Conservation (phyloP, 2,329 filamentous ascomycete species). For the Exophiala aquamarina region DNA sequence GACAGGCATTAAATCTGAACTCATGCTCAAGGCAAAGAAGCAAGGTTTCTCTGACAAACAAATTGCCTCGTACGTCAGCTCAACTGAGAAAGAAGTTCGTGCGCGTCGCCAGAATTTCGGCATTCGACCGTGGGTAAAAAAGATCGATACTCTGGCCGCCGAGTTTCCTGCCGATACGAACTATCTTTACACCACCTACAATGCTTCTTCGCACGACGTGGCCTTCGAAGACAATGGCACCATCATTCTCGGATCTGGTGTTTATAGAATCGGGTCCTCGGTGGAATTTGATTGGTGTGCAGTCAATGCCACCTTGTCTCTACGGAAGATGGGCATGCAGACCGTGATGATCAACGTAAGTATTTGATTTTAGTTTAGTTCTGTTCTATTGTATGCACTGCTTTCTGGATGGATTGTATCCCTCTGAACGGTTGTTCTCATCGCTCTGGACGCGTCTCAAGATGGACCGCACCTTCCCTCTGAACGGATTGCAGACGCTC, state of each 20-base stretch:
- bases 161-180: conserved; percentile 95
- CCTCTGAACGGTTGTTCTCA: no score
- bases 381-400: no score
- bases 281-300: conserved; percentile 99
- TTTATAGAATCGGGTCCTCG: conserved; percentile 95
- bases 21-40: conserved; percentile 91
- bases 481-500: no score
- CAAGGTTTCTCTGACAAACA: conserved; percentile 96
- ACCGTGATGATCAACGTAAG: conserved; percentile 92
- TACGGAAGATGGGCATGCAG: conserved; percentile 88
- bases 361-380: no score
- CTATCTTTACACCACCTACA: conserved; percentile 97
- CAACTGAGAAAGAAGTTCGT: conserved; percentile 86
- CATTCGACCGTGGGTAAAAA: conserved; percentile 95
- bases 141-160: conserved; percentile 94
- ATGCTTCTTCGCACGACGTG: conserved; percentile 89
- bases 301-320: conserved; percentile 80
- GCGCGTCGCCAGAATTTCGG: conserved; percentile 80
- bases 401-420: no score
- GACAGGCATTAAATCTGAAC: conserved; percentile 81
- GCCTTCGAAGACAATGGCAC: conserved; percentile 90
- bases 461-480: no score
- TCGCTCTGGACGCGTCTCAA: no score
- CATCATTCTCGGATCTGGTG: conserved; percentile 86
- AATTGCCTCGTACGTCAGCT: conserved; percentile 81